Base-by-base conservation (phyloP, 305 asterid species). In the Fraxinus latifolia region DNA sequence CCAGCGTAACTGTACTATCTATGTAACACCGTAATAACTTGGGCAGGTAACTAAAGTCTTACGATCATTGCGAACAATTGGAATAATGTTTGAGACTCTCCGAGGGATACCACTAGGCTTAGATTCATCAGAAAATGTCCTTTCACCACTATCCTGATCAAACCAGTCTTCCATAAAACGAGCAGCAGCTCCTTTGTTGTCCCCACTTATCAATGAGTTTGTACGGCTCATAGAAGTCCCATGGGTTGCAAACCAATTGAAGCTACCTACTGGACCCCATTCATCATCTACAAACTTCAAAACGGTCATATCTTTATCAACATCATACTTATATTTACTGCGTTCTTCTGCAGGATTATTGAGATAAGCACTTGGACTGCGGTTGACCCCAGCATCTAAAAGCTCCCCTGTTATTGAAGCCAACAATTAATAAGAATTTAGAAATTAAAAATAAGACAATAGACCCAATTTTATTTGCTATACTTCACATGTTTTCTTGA, bases 221-320 rank as follows among this genome's bases (percentile, higher is more conserved):
- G 97, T 92, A 77, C 98, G 98, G 87, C 99, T 90, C 99, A 96
- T 96, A 72, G 99, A 96, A 71, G 99, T 96, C 81, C 99, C 99
- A 79, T 96, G 99, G 75, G 99, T 96, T 47, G 99, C 96, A 89
- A 96, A 96, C 99, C 99, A 96, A 84, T 92, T 96, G 89, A 94
- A 96, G 91, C 98, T 93, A 81, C 99, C 99, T 15, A 96, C 92
- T 71, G 99, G 96, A n/a, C 99, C 99, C 98, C 98, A 94, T 82
- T 93, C 94, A 82, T 93, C 92, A 79, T 93, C 98, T 31, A 87
- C 92, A 85, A 94, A 96, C 91, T 94, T 96, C 89, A 96, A 78
- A 67, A 96, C 95, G 80, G 97, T 93, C 99, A 96, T 94, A 77
- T 93, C 97, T 80, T 92, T 94, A 86, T 96, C 99, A 72, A 92